Percentiles rank a stretch among this genome's conserved stretches.
Evolutionary conservation across 306 rosid genomes (phyloP).

Genomic region (Prunus armeniaca): DNA sequence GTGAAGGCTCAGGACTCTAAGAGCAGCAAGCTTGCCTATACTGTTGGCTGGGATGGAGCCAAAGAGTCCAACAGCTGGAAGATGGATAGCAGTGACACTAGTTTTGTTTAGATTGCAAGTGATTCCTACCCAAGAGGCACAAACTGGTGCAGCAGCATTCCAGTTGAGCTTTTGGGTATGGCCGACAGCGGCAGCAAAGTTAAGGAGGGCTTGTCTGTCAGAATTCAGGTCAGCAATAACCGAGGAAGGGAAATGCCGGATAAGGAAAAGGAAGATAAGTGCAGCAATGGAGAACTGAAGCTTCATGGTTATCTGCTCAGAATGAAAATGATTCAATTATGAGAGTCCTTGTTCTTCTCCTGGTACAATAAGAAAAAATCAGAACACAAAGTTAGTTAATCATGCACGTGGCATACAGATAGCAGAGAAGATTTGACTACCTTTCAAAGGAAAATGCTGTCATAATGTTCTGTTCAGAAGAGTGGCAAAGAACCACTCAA

Average conservation of each 20-base stretch:
- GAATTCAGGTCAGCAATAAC: conserved; percentile 56
- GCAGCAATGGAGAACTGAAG: conserved; percentile 31
- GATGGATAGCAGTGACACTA: conserved; percentile 57
- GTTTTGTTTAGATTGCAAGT: conserved; percentile 44
- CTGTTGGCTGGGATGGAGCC: conserved; percentile 61
- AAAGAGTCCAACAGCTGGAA: conserved; percentile 62
- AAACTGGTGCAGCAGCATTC: conserved; percentile 51
- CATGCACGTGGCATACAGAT: background rate
- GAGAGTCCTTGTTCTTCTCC: conserved; percentile 36
- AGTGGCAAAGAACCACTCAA: background rate
- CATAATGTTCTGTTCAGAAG: background rate
- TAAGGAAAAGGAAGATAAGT: conserved; percentile 30
- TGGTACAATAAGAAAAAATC: conserved; percentile 29
- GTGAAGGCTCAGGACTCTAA: conserved; percentile 62
- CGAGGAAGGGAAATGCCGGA: conserved; percentile 17
- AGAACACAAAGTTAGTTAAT: conserved; percentile 24
- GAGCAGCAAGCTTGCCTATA: conserved; percentile 61
- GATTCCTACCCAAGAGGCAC: conserved; percentile 72
- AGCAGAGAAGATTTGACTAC: background rate
- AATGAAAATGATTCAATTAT: conserved; percentile 23
- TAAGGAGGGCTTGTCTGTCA: conserved; percentile 60
- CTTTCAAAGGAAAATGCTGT: background rate
- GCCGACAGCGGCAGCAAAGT: conserved; percentile 45
- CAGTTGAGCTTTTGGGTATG: conserved; percentile 71
- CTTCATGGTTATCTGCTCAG: conserved; percentile 46